Percentiles rank a stretch among this genome's conserved stretches.
Conservation (phyloP, 2,329 filamentous ascomycete species). For the Sporothrix pseudoabietina region DNA sequence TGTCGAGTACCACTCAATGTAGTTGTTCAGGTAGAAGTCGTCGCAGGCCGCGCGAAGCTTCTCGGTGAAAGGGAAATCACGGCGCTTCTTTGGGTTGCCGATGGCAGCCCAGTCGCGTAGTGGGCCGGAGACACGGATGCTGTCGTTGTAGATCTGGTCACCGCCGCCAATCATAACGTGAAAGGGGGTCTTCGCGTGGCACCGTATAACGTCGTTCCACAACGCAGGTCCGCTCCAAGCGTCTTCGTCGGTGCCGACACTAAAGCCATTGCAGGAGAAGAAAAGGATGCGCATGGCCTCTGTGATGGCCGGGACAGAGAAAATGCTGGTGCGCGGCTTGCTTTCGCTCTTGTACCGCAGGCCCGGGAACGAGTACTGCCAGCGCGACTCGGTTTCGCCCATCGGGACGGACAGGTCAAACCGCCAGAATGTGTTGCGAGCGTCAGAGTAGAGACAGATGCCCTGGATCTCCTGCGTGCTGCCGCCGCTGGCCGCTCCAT, state of each 20-base stretch:
- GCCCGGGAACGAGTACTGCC: conserved; percentile 74
- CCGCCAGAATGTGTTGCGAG: conserved; percentile 83
- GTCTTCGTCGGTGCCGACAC: conserved; percentile 79
- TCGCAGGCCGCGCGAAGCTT: conserved; percentile 82
- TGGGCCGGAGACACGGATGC: conserved; percentile 81
- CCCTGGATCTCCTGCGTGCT: conserved; percentile 49
- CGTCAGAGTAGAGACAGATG: conserved; percentile 66
- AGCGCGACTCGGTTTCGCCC: conserved; percentile 67
- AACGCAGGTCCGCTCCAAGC: conserved; percentile 88
- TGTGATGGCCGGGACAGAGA: conserved; percentile 79
- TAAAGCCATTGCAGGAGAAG: conserved; percentile 97
- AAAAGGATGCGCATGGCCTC: conserved; percentile 99
- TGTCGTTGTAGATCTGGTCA: conserved; percentile 96
- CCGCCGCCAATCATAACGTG: conserved; percentile 97
- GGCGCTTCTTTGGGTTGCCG: conserved; percentile 79
- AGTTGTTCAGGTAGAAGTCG: conserved; percentile 87
- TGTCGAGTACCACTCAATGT: conserved; percentile 68
- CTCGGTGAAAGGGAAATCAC: conserved; percentile 74
- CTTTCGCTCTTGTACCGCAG: conserved; percentile 57
- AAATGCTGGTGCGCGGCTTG: conserved; percentile 64
- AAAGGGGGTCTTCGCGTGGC: conserved; percentile 77
- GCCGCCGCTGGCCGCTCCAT: conserved; percentile 39
- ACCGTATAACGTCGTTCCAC: conserved; percentile 91
- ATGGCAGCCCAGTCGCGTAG: conserved; percentile 81
- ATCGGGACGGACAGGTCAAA: conserved; percentile 83